Base-by-base conservation (phyloP, 305 asterid genomes). In the Fraxinus dipetala region DNA sequence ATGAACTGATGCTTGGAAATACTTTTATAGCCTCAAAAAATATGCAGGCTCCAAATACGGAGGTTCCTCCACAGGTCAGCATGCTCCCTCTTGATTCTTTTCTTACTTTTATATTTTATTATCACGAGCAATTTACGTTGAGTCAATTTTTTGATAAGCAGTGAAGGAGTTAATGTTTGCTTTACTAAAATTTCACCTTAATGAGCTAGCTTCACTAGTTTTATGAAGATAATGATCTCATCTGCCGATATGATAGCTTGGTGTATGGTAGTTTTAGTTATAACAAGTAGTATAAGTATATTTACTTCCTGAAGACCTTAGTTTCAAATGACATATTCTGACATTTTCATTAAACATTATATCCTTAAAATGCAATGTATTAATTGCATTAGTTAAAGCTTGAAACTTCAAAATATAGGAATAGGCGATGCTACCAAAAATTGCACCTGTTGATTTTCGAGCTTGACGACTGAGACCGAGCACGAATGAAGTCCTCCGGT, bases 1-100 rank as follows among this genome's bases (percentile, higher is more conserved):
- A 92, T 61, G 99, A 94, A 80, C 85, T 96, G 92, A 89, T 86
- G 88, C 98, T 96, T 80, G 99, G 99, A 36, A 92, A 91, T 73
- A 90, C 98, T 67, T 96, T 94, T 65, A 69, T 85, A n/a, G 84
- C 83, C 59, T 85, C 86, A 84, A 85, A 87, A 67, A 88, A 86
- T 84, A 88, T 87, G 89, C 83, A 54, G 79, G 89, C 97, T 81
- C 98, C 98, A 38, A 92, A 81, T 76, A 90, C 86, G 82, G 99
- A 94, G 87, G 90, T 91, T 74, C 90, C 85, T 48, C 98, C 98
- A 3, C 94, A 92, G 98, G 99, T 96, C 36, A 75, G 83, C 81
- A 78, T 59, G 20, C 65, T 82, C 81, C 80, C 79, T 81, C 40
- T 80, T 24, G 22, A 56, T 77, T 36, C 24, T 79, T 56, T 10